A percentile compares a stretch with the other conserved stretches of the same genome.
phyloP scores from a whole-genome alignment of 345 rosid species.

The Brassica cretica region DNA sequence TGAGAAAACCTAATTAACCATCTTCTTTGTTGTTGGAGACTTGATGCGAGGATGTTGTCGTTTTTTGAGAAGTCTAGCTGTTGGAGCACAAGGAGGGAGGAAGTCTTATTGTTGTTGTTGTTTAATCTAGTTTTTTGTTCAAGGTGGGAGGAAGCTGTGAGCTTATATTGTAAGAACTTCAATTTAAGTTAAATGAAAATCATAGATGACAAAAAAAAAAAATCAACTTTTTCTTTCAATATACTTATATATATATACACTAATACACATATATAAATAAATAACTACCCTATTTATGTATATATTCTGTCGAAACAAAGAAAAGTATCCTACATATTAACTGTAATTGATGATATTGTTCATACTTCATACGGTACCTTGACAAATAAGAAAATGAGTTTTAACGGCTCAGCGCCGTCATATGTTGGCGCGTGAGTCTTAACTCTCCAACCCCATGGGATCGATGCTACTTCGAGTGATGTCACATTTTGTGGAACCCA shows the following conservation, averaged over 20 bases:
- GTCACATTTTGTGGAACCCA: slow-evolving; percentile 3
- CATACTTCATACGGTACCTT: slow-evolving; percentile 9
- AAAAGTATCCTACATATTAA: neutral
- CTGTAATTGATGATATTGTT: neutral
- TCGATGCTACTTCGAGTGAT: slow-evolving; percentile 7
- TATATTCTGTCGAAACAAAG: neutral
- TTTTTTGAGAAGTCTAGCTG: too few species aligned
- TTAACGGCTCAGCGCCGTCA: slow-evolving; percentile 34
- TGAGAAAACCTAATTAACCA: too few species aligned
- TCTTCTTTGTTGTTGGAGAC: too few species aligned
- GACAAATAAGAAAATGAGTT: neutral
- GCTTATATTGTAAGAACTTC: too few species aligned
- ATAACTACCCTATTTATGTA: neutral
- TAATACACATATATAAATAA: neutral
- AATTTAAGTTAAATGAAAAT: too few species aligned
- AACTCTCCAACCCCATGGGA: slow-evolving; percentile 30
- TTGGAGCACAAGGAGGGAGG: too few species aligned
- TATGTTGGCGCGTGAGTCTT: slow-evolving; percentile 21
- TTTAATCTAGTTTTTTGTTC: too few species aligned
- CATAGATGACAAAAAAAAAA: too few species aligned
- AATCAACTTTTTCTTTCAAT: neutral
- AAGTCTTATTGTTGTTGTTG: too few species aligned
- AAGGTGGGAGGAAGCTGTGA: too few species aligned
- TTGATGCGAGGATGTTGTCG: too few species aligned
- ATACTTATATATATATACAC: too few species aligned